Conservation (phyloP, 2,329 filamentous ascomycete genomes). For the Venturia pyrina region DNA sequence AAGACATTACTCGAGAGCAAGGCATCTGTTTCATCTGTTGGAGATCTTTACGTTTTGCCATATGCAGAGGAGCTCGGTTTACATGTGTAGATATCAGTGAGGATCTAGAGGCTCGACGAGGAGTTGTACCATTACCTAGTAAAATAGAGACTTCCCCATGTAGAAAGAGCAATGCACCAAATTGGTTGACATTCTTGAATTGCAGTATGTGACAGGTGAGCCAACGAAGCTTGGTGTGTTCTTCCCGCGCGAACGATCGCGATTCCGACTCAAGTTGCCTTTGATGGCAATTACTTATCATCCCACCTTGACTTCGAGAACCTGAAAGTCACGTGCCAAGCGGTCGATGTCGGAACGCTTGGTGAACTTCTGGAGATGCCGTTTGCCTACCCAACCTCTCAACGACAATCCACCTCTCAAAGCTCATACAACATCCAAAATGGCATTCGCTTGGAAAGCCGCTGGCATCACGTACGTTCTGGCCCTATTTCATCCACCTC, state of each 20-base stretch:
- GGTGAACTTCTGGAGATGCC: too few relatives aligned
- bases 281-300: too few relatives aligned
- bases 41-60: conserved; percentile 83
- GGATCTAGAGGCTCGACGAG: not conserved
- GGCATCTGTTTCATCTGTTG: conserved; percentile 80
- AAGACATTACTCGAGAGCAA: conserved; percentile 81
- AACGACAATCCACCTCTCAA: not conserved
- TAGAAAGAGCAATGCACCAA: not conserved
- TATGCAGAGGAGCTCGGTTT: conserved; percentile 92
- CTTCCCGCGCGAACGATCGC: not conserved
- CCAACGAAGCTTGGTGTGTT: not conserved
- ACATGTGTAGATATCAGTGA: conserved; percentile 61
- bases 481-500: conserved; percentile 13
- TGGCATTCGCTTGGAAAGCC: conserved; percentile 98
- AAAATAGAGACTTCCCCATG: conserved; percentile 7
- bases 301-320: too few relatives aligned
- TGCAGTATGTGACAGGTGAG: not conserved
- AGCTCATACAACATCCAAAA: conserved; percentile 45
- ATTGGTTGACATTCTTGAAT: not conserved
- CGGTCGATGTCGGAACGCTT: too few relatives aligned
- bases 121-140: conserved; percentile 9
- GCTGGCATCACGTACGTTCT: conserved; percentile 82
- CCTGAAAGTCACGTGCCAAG: not conserved
- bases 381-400: not conserved
- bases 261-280: too few relatives aligned